Evolutionary conservation across 768 basidiomycete species (phyloP).

Genomic region (Mycena filopes): DNA sequence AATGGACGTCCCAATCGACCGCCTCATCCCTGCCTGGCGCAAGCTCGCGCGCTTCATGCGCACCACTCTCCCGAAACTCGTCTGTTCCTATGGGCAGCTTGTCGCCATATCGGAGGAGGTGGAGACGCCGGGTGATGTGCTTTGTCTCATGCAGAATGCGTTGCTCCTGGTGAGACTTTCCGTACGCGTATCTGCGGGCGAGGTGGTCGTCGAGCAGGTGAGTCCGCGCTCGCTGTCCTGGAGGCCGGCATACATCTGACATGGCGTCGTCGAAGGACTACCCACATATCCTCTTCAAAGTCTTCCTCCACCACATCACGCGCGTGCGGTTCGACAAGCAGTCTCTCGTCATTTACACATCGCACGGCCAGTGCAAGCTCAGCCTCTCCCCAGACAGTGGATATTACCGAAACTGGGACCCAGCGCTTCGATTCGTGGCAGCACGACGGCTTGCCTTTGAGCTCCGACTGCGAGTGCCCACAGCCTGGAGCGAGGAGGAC

Average conservation of each 20-base stretch:
- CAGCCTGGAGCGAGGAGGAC: slow-evolving; percentile 6
- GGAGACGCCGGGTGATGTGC: slow-evolving; percentile 8
- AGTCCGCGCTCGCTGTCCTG: neutral
- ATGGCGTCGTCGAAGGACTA: neutral
- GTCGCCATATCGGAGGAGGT: slow-evolving; percentile 17
- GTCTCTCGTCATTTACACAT: neutral
- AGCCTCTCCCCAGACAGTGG: neutral
- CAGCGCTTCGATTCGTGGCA: neutral
- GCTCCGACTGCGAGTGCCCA: neutral
- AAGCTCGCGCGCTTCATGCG: neutral
- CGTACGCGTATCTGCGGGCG: neutral
- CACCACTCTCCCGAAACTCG: slow-evolving; percentile 3
- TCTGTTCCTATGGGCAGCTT: slow-evolving; percentile 14
- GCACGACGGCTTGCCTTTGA: slow-evolving; percentile 7
- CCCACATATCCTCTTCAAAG: slow-evolving; percentile 3
- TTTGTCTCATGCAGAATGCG: slow-evolving; percentile 19
- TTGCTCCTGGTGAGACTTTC: slow-evolving; percentile 8
- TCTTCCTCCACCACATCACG: neutral
- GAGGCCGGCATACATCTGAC: neutral
- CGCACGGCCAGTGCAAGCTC: neutral
- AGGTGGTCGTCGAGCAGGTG: neutral
- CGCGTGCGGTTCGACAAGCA: neutral
- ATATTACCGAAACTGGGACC: slow-evolving; percentile 4
- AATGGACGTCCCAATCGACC: slow-evolving; percentile 15
- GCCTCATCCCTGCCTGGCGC: neutral